Evolutionary conservation across 129 eudicot species (phyloP).

Genomic region (Glebionis coronaria): DNA sequence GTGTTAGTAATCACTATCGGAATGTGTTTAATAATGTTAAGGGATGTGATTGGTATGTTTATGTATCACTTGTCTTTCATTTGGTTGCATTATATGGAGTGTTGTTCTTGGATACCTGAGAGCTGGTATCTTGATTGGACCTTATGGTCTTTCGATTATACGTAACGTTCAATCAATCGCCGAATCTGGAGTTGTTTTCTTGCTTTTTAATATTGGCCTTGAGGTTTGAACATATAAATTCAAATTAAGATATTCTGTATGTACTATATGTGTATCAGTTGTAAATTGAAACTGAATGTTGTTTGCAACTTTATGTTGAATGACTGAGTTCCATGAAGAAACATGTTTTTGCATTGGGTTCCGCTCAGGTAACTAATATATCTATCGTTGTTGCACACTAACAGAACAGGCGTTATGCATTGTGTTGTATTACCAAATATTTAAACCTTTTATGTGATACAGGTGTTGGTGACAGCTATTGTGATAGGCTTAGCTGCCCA

Average conservation of each 20-base stretch:
- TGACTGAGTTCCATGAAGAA: conserved; percentile 98
- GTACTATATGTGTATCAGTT: conserved; percentile 12
- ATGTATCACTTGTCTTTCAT: conserved; percentile 5
- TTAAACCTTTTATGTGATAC: conserved; percentile 22
- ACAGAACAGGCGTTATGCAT: conserved; percentile 11
- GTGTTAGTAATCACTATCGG: no score
- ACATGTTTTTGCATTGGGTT: conserved; percentile 95
- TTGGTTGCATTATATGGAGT: conserved; percentile 58
- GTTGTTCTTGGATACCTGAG: conserved; percentile 98
- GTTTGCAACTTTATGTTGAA: conserved; percentile 92
- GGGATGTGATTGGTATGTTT: no score
- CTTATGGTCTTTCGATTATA: conserved; percentile 96
- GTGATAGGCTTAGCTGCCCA: conserved; percentile 72
- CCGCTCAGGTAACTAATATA: conserved; percentile 77
- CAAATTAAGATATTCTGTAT: conserved; percentile 2
- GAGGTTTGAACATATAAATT: conserved; percentile 53
- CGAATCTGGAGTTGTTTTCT: conserved; percentile 96
- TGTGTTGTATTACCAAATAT: background rate
- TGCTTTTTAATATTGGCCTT: conserved; percentile 95
- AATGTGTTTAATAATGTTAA: no score
- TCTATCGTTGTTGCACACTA: background rate
- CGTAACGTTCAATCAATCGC: conserved; percentile 98
- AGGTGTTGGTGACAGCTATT: conserved; percentile 90
- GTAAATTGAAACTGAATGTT: conserved; percentile 16
- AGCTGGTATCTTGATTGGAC: conserved; percentile 98